phyloP scores from a whole-genome alignment of 768 basidiomycete genomes.

The Leccinum incarnatum region DNA sequence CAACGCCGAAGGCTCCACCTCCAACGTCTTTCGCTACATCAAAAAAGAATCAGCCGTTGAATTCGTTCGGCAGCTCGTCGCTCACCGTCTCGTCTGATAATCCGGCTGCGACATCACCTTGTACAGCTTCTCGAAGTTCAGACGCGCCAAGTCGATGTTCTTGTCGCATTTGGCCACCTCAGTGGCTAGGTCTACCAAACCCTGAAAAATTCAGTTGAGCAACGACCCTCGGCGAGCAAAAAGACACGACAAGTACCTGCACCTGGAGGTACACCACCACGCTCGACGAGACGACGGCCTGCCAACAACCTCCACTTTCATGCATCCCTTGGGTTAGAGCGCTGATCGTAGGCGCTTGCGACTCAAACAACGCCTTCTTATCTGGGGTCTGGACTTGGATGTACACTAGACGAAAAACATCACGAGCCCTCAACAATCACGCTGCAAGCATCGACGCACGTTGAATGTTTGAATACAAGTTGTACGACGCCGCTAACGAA shows the following conservation, averaged over 20 bases:
- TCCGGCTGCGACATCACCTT: no score
- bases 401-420: background rate
- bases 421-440: constrained; percentile 13
- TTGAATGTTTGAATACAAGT: constrained; percentile 72
- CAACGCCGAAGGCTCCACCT: constrained; percentile 76
- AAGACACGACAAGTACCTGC: no score
- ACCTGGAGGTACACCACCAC: no score
- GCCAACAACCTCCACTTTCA: constrained; percentile 16
- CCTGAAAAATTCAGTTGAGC: constrained; percentile 44
- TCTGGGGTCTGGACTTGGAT: background rate
- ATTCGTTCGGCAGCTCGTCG: no score
- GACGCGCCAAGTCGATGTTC: no score
- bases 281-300: no score
- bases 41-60: no score
- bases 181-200: constrained; percentile 79
- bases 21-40: constrained; percentile 39
- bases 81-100: no score
- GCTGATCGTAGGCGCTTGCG: no score
- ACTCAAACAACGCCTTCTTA: no score
- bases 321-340: no score
- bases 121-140: no score
- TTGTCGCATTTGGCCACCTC: constrained; percentile 25
- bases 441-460: background rate
- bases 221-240: background rate
- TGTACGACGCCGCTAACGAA: constrained; percentile 68